Base-by-base conservation (phyloP, 495 filamentous ascomycete species). In the Aspergillus incahuasiensis region DNA sequence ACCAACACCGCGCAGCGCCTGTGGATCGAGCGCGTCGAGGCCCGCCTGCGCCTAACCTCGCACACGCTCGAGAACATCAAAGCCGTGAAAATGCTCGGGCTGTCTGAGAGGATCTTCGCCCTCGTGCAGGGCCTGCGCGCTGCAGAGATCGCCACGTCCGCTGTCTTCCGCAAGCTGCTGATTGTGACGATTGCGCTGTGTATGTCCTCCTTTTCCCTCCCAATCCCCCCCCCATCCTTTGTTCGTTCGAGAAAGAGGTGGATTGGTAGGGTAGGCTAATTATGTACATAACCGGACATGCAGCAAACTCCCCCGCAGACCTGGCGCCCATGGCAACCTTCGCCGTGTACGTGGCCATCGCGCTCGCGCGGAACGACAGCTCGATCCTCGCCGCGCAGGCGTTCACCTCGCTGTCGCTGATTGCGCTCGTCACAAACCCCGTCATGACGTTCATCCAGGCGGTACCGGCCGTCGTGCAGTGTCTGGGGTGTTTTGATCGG, bases 311-410 rank as follows among this genome's bases (percentile, higher is more conserved):
- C 4, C 56, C 63, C 0, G 12, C 32, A 1, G 46, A 60, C 21
- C 54, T 71, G 34, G 67, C 64, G 4, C 74, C 77, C 0, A 62
- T 70, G 12, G 56, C 79, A 15, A 75, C 72, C 0, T 81, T 74
- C 48, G 48, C 64, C 1, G 64, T 75, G 0, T 63, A 71, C 39
- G 64, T 74, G 0, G 65, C 78, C 48, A 65, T 77, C 20, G 72
- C 77, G 11, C 64, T 77, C n/a, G 65, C 66, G 30, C 68, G 70
- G 40, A 12, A 55, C 12, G 67, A 73, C 21, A 64, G 54, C 32
- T 74, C 68, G 4, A 61, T 81, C 8, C 67, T 76, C n/a, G 70
- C 74, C 13, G 54, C 60, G 6, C 50, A 61, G 46, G 72, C 72
- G 2, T 75, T 74, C 49, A 74, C 73, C 1, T 44, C 62, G 1